A percentile compares a stretch with the other conserved stretches of the same genome.
Conservation (phyloP, 306 rosid genomes). For the Calophaca sinica region DNA sequence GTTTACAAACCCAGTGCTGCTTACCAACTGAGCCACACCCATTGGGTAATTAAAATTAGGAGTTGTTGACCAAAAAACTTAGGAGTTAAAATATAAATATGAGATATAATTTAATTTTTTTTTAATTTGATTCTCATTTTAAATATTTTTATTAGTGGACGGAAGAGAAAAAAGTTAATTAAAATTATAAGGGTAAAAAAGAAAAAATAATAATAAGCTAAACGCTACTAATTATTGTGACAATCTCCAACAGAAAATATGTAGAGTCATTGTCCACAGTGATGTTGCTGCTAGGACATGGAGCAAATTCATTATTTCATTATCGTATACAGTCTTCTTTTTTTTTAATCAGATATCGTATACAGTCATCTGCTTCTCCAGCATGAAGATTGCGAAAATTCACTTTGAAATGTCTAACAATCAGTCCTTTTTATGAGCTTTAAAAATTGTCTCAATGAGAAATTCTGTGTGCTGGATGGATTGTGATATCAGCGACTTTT, state of each 20-base stretch:
- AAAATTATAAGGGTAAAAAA: too few species aligned
- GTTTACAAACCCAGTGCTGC: too few species aligned
- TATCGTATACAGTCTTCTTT: background rate
- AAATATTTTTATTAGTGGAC: too few species aligned
- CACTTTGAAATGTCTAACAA: constrained; percentile 30
- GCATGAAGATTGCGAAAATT: constrained; percentile 11
- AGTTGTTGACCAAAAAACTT: background rate
- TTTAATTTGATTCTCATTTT: too few species aligned
- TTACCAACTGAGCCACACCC: too few species aligned
- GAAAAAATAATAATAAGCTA: background rate
- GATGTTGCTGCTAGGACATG: constrained; percentile 21
- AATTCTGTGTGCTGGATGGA: constrained; percentile 43
- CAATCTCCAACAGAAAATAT: background rate
- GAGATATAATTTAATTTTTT: too few species aligned
- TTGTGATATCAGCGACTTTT: constrained; percentile 31
- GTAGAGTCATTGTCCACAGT: constrained; percentile 12
- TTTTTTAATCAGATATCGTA: too few species aligned
- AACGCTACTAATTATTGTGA: background rate
- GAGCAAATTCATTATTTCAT: background rate
- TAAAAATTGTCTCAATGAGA: constrained; percentile 22
- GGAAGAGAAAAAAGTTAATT: too few species aligned
- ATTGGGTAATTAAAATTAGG: too few species aligned
- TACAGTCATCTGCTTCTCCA: background rate
- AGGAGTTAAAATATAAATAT: background rate
- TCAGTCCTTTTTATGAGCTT: background rate